Conservation (phyloP, 2,329 filamentous ascomycete species). For the Penicillium sp. region DNA sequence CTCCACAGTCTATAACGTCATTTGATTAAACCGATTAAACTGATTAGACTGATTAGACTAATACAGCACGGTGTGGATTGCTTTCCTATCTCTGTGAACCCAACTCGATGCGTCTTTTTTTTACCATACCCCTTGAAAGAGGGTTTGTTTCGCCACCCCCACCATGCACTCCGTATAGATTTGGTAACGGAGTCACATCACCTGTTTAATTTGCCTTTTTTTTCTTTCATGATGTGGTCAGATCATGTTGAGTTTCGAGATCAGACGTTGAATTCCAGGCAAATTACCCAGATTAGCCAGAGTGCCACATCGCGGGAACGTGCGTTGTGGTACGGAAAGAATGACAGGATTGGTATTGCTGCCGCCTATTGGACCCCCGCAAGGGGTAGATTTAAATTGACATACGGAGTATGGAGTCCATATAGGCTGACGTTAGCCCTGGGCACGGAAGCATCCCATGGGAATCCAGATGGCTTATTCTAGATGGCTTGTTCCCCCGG, state of each 20-base stretch:
- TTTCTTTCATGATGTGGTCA: background rate
- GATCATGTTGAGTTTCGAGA: background rate
- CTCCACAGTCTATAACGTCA: constrained; percentile 5
- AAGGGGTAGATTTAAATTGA: background rate
- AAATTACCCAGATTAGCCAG: background rate
- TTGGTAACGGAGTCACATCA: background rate
- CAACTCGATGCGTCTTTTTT: constrained; percentile 1
- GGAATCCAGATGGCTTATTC: background rate
- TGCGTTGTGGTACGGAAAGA: background rate
- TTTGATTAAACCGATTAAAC: background rate
- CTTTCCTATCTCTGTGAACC: background rate
- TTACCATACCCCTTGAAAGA: background rate
- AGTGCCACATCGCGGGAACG: background rate
- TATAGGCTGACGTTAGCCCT: background rate
- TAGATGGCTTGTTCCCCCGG: background rate
- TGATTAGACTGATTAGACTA: background rate
- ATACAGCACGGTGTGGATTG: background rate
- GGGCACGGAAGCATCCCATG: background rate
- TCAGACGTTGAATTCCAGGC: constrained; percentile 2
- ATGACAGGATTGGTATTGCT: background rate
- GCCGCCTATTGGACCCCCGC: background rate
- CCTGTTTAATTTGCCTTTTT: background rate
- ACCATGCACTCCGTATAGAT: constrained; percentile 5
- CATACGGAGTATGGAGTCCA: too few relatives aligned
- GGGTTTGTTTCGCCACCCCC: constrained; percentile 13